Evolutionary conservation across 805 yeast genomes (phyloP).

Genomic region (Ogataea wickerhamii): DNA sequence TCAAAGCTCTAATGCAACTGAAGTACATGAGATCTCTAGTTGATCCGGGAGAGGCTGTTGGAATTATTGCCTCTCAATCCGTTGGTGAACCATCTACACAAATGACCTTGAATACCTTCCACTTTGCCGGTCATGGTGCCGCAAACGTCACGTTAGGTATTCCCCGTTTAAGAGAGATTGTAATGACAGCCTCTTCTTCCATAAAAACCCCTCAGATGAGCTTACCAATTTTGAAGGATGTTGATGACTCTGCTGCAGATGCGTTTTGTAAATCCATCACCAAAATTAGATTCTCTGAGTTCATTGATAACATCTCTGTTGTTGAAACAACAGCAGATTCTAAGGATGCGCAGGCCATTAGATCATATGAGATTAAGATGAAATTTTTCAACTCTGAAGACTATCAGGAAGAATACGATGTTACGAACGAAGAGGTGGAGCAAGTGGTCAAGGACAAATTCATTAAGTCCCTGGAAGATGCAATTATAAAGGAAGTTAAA

Average conservation of each 20-base stretch:
- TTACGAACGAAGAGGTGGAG: slow-evolving; percentile 75
- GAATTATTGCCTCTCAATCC: slow-evolving; percentile 96
- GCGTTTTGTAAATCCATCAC: slow-evolving; percentile 89
- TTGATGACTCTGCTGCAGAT: slow-evolving; percentile 83
- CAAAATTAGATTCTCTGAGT: slow-evolving; percentile 79
- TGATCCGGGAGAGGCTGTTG: slow-evolving; percentile 97
- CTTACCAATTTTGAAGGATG: slow-evolving; percentile 76
- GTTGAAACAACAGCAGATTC: slow-evolving; percentile 79
- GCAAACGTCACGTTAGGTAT: slow-evolving; percentile 99
- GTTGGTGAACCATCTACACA: slow-evolving; percentile 99
- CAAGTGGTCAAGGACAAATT: slow-evolving; percentile 60
- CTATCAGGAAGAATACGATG: slow-evolving; percentile 85
- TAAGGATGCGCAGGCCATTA: slow-evolving; percentile 42
- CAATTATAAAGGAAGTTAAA: slow-evolving; percentile 75
- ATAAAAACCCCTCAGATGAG: slow-evolving; percentile 99
- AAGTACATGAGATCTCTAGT: slow-evolving; percentile 95
- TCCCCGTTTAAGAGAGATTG: slow-evolving; percentile 99
- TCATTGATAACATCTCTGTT: slow-evolving; percentile 79
- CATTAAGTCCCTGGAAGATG: slow-evolving; percentile 65
- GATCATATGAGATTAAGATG: slow-evolving; percentile 74
- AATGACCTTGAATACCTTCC: slow-evolving; percentile 96
- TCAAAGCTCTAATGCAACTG: slow-evolving; percentile 95
- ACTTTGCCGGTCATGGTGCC: slow-evolving; percentile 99
- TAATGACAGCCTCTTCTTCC: slow-evolving; percentile 95
- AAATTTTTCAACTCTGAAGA: slow-evolving; percentile 72